phyloP scores from a whole-genome alignment of 192 early-diverging fungal species.

The Martensiomyces pterosporus region DNA sequence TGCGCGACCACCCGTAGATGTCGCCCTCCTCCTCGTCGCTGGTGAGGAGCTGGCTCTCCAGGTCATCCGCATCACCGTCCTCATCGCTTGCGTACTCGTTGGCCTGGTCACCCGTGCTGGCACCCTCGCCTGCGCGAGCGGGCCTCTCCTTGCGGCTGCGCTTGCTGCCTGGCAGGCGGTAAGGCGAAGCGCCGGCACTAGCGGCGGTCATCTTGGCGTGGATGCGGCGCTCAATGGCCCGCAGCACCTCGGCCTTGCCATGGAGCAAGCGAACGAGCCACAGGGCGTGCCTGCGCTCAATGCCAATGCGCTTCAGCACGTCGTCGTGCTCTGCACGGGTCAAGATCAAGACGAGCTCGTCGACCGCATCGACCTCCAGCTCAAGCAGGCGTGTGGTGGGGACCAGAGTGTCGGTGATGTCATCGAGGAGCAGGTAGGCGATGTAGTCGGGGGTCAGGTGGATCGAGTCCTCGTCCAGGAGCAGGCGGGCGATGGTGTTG shows the following conservation, averaged over 20 bases:
- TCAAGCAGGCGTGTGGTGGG: conserved; percentile 85
- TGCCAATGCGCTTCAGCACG: conserved; percentile 72
- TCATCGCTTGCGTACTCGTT: neutral
- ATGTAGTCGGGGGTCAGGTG: conserved; percentile 74
- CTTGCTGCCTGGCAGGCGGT: too few relatives aligned
- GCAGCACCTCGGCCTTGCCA: conserved; percentile 72
- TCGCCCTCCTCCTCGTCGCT: conserved; percentile 51
- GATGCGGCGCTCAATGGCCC: conserved; percentile 58
- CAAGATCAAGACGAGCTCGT: conserved; percentile 89
- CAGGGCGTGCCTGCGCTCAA: conserved; percentile 67
- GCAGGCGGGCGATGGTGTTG: conserved; percentile 56
- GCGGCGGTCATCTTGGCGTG: conserved; percentile 12
- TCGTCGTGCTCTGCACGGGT: conserved; percentile 80
- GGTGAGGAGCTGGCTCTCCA: conserved; percentile 43
- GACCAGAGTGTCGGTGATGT: conserved; percentile 90
- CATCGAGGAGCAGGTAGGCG: conserved; percentile 89
- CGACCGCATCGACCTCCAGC: conserved; percentile 92
- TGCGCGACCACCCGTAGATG: conserved; percentile 29
- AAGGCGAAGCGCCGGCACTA: too few relatives aligned
- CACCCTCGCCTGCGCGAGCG: neutral
- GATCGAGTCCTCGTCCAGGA: conserved; percentile 30
- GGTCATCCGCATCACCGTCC: conserved; percentile 6
- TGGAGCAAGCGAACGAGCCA: conserved; percentile 63
- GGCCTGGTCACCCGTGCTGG: neutral
- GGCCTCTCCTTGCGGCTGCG: neutral